Evolutionary conservation across 352 stramenopile species (phyloP), one percentile per base, ranked within the genome.

Genomic region (Globisporangium alternatum): DNA sequence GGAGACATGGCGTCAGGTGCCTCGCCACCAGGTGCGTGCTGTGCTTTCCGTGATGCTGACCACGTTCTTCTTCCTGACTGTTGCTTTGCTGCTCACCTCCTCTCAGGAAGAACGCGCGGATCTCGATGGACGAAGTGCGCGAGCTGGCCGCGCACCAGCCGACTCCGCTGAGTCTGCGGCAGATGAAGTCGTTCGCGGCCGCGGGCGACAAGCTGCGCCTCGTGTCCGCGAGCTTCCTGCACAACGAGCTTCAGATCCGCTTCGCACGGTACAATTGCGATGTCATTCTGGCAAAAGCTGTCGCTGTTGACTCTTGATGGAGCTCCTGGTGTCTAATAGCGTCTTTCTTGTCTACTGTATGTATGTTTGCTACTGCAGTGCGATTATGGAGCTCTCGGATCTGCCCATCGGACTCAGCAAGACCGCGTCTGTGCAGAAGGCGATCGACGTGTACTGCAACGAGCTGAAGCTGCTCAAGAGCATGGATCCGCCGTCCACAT

Each of bases 161-260:
- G 22, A 90, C 78, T 22, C 86, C 86, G 19, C 72, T 94, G 73
- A 88, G 81, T 25, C 72, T 94, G 56, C 86, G 81, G 62, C 86
- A 94, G 60, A 94, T 94, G 86, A 86, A 86, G 63, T 78, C 73
- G 48, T 92, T 90, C 45, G 75, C 86, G n/a, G 78, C 86, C 49
- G 77, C 74, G 22, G 77, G 71, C 15, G 72, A 75, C 55, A 88
- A 91, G 41, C 67, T 86, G 62, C 78, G 79, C 19, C 68, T 94
- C 58, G 67, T 89, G 37, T 82, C 80, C 4, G 76, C 80, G 35
- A 80, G 70, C 31, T 94, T 94, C 61, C 69, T 94, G 47, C 86
- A 92, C 66, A 86, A 86, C 43, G 86, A 94, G 69, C 80, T 94
- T 25, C 82, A 89, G 59, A 80, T 87, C 31, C 81, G 86, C 43